Evolutionary conservation across 768 basidiomycete genomes (phyloP), one percentile per base, ranked within the genome.

Genomic region (Lactifluus piperatus): DNA sequence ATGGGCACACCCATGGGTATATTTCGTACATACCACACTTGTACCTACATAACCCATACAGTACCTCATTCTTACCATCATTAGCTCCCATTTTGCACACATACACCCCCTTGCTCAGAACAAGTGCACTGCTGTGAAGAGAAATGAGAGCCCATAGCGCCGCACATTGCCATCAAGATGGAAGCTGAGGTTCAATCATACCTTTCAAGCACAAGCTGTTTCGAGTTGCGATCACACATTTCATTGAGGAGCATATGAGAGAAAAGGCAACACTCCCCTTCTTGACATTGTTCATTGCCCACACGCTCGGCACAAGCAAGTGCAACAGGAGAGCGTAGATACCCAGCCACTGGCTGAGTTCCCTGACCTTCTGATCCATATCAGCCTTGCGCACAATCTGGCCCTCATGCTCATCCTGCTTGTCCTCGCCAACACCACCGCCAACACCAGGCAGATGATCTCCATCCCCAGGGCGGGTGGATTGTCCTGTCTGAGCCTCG

Each of bases 211-310:
- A 99, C 97, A 27, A 99, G 83, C 68, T 98, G 97, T 73, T 97
- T 98, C 36, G 93, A 92, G 71, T 99, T 97, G 2, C 94, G 94
- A 72, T 99, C 97, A 49, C 97, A 83, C 27, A 95, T 99, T n/a
- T n/a, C n/a, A n/a, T n/a, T n/a, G n/a, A n/a, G n/a, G n/a, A 32
- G 98, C 91, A 71, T 99, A 99, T 0, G 97, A 66, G 60, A 32
- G 18, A 51, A 16, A 34, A 54, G 13, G 22, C 1, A n/a, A 68
- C 78, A 8, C 98, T 97, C 0, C 97, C 97, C 76, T 98, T 97
- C 76, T 99, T 99, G 59, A 98, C 93, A 69, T 99, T 95, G 26
- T 98, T 94, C 90, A 98, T 88, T 71, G 92, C 90, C 86, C 91
- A 98, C 64, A 99, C 97, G 34, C 86, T 89, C 16, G 97, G 97